Conservation (phyloP, 768 basidiomycete genomes). For the Termitomyces heimii region DNA sequence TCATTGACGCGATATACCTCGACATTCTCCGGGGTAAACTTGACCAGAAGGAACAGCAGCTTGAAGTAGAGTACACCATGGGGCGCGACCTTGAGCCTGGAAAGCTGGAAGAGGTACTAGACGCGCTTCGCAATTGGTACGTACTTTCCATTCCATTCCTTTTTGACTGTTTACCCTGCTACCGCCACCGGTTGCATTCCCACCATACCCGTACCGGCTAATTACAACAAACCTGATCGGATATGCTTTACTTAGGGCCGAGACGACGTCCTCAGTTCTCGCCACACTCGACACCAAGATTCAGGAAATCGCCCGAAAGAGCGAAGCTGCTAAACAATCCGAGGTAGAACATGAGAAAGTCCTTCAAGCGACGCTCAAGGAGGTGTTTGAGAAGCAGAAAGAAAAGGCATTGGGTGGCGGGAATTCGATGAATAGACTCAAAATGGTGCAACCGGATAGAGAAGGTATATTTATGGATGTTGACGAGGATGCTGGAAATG, state of each 20-base stretch:
- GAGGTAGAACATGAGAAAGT: slow-evolving; percentile 50
- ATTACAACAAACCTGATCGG: not conserved
- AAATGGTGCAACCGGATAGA: slow-evolving; percentile 14
- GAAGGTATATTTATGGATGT: slow-evolving; percentile 56
- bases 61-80: slow-evolving; percentile 91
- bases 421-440: slow-evolving; percentile 6
- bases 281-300: slow-evolving; percentile 70
- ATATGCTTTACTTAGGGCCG: slow-evolving; percentile 42
- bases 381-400: slow-evolving; percentile 59
- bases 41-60: slow-evolving; percentile 84
- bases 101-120: slow-evolving; percentile 53
- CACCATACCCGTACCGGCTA: not conserved
- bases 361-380: slow-evolving; percentile 50
- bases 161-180: not conserved
- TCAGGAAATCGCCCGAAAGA: slow-evolving; percentile 40
- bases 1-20: slow-evolving; percentile 95
- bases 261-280: slow-evolving; percentile 66
- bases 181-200: not conserved
- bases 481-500: slow-evolving; percentile 47
- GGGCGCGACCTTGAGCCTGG: slow-evolving; percentile 87
- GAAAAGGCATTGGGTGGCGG: slow-evolving; percentile 39
- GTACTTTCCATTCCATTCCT: slow-evolving; percentile 12
- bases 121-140: slow-evolving; percentile 63
- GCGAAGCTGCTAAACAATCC: slow-evolving; percentile 30
- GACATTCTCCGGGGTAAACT: slow-evolving; percentile 87